Evolutionary conservation across 2,329 filamentous ascomycete species (phyloP).

Genomic region (Pestalotiopsis sp.): DNA sequence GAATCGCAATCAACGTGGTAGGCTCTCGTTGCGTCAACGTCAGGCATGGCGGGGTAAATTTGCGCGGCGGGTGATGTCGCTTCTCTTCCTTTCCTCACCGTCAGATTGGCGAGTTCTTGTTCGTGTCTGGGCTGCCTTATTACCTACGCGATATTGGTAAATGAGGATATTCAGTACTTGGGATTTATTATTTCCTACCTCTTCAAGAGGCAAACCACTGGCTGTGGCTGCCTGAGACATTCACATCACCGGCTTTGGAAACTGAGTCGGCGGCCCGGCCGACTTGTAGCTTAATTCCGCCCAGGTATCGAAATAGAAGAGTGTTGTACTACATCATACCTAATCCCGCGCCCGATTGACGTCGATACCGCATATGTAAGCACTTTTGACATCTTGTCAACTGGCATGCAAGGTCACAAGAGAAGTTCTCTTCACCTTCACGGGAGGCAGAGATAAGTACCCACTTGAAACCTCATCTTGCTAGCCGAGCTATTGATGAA

Average conservation of each 20-base stretch:
- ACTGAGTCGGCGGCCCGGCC: not conserved
- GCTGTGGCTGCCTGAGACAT: not conserved
- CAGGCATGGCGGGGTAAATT: not conserved
- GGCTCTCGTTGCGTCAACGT: not conserved
- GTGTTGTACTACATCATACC: not conserved
- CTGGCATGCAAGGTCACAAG: not conserved
- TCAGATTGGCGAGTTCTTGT: not conserved
- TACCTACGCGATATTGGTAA: too few species aligned
- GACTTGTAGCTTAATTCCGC: not conserved
- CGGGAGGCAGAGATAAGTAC: not conserved
- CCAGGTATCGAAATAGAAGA: not conserved
- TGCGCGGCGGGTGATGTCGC: not conserved
- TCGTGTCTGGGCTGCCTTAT: not conserved
- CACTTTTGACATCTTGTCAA: not conserved
- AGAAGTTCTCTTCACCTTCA: not conserved
- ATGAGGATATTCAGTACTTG: too few species aligned
- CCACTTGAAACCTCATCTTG: conserved; percentile 5
- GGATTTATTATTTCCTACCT: not conserved
- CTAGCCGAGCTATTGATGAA: not conserved
- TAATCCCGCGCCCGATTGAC: too few species aligned
- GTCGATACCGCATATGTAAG: not conserved
- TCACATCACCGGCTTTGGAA: not conserved
- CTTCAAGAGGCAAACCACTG: not conserved
- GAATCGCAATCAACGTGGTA: not conserved
- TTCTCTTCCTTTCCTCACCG: not conserved